A percentile compares a stretch with the other conserved stretches of the same genome.
phyloP scores from a whole-genome alignment of 192 early-diverging fungal genomes.

The Coemansia pectinata region DNA sequence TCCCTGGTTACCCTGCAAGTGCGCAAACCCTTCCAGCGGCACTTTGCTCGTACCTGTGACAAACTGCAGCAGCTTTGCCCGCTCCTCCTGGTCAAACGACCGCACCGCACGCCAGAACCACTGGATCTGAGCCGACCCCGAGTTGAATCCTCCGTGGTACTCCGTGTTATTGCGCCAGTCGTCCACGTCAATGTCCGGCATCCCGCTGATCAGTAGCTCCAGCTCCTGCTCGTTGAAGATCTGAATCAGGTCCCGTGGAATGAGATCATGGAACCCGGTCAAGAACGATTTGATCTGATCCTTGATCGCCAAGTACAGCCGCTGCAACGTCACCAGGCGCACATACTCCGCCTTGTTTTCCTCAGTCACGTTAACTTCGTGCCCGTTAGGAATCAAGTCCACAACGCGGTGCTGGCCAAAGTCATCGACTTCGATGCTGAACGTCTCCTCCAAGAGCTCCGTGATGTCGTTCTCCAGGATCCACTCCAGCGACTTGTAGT shows the following conservation, averaged over 20 bases:
- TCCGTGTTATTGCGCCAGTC: slow-evolving; percentile 99
- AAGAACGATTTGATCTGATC: slow-evolving; percentile 95
- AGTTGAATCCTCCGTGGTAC: slow-evolving; percentile 90
- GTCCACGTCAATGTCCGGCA: slow-evolving; percentile 99
- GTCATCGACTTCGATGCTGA: slow-evolving; percentile 90
- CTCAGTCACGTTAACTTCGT: slow-evolving; percentile 88
- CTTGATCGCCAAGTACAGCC: slow-evolving; percentile 86
- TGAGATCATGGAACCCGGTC: slow-evolving; percentile 93
- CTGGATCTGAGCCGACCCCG: slow-evolving; percentile 86
- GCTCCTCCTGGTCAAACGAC: slow-evolving; percentile 95
- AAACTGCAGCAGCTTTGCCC: slow-evolving; percentile 97
- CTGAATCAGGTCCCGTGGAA: slow-evolving; percentile 86
- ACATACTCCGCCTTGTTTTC: slow-evolving; percentile 98
- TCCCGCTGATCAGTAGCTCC: slow-evolving; percentile 95
- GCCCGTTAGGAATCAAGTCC: slow-evolving; percentile 86
- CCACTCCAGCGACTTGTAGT: slow-evolving; percentile 97
- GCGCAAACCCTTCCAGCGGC: slow-evolving; percentile 92
- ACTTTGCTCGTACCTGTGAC: slow-evolving; percentile 97
- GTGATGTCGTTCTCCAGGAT: slow-evolving; percentile 97
- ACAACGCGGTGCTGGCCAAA: slow-evolving; percentile 86
- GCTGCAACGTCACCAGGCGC: slow-evolving; percentile 88
- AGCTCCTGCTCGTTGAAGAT: slow-evolving; percentile 99
- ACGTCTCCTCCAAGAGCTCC: slow-evolving; percentile 91
- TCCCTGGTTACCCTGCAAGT: slow-evolving; percentile 90
- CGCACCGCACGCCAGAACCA: slow-evolving; percentile 99